Percentiles rank a stretch among this genome's conserved stretches.
phyloP scores from a whole-genome alignment of 352 stramenopile species.

The Phytophthora vignae region DNA sequence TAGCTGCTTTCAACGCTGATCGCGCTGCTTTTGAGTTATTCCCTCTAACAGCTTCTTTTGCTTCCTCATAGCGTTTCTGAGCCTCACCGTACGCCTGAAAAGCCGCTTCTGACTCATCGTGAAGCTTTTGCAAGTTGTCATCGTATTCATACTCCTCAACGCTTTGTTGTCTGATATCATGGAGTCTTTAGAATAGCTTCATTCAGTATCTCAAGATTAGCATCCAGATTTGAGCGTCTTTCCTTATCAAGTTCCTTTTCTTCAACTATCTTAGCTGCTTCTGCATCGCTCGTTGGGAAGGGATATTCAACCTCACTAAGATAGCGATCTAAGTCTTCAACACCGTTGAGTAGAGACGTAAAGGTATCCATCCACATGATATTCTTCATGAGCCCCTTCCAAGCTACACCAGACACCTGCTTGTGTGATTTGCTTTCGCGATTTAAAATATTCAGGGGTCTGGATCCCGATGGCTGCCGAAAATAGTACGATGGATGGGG shows the following conservation, averaged over 20 bases:
- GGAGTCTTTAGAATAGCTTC: conserved; percentile 5
- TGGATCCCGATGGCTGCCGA: too few species aligned
- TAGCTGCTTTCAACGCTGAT: neutral
- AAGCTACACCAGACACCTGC: conserved; percentile 4
- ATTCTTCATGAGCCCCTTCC: conserved; percentile 11
- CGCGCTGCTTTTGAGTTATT: neutral
- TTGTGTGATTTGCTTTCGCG: too few species aligned
- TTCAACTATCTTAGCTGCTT: conserved; percentile 1
- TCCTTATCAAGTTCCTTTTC: conserved; percentile 6
- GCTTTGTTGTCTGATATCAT: conserved; percentile 17
- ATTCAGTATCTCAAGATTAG: conserved; percentile 5
- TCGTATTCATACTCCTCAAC: too few species aligned
- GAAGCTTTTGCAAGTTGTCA: too few species aligned
- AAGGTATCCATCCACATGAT: neutral
- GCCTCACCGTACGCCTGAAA: too few species aligned
- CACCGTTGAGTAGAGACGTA: neutral
- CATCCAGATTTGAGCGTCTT: neutral
- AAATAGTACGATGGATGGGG: too few species aligned
- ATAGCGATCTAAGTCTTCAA: conserved; percentile 22
- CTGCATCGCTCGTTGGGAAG: too few species aligned
- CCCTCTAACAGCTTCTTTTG: neutral
- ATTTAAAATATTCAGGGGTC: too few species aligned
- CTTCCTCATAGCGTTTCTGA: too few species aligned
- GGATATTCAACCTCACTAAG: conserved; percentile 9
- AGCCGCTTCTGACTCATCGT: too few species aligned